Evolutionary conservation across 306 rosid species (phyloP).

Genomic region (Argentina anserina): DNA sequence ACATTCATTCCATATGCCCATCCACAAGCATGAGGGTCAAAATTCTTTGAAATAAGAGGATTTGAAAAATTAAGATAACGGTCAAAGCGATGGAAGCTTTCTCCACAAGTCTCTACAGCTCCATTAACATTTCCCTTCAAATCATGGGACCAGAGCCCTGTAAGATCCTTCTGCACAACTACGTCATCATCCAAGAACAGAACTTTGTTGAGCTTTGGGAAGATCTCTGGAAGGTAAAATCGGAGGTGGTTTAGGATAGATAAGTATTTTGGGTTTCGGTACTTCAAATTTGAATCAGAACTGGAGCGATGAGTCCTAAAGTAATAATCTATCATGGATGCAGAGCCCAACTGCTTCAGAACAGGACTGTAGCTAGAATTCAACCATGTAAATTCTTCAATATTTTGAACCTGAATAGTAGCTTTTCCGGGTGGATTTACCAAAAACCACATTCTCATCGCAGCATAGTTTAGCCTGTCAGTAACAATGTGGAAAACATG

Average conservation of each 20-base stretch:
- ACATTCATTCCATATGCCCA: conserved; percentile 99
- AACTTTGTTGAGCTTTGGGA: conserved; percentile 87
- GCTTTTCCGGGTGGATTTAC: conserved; percentile 80
- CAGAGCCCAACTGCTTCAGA: conserved; percentile 85
- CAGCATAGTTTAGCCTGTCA: conserved; percentile 89
- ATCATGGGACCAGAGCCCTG: conserved; percentile 78
- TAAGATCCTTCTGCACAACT: conserved; percentile 90
- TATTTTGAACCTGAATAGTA: conserved; percentile 77
- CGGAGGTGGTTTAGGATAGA: conserved; percentile 97
- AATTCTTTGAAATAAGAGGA: conserved; percentile 83
- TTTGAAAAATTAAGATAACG: conserved; percentile 93
- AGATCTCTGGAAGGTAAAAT: conserved; percentile 93
- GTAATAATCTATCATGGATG: conserved; percentile 85
- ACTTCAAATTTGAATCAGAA: conserved; percentile 87
- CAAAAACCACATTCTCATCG: conserved; percentile 99
- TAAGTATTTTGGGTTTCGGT: conserved; percentile 86
- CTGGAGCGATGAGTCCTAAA: conserved; percentile 74
- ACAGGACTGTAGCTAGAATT: conserved; percentile 97
- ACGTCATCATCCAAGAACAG: conserved; percentile 92
- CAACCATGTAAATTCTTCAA: conserved; percentile 93
- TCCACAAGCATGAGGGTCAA: conserved; percentile 93
- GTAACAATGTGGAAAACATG: conserved; percentile 93
- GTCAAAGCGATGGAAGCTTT: conserved; percentile 92
- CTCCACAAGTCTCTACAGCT: conserved; percentile 98
- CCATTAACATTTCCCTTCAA: conserved; percentile 92